Percentiles rank a stretch among this genome's conserved stretches.
Conservation (phyloP, 148 eudicot species). For the Tetragonia tetragonoides region DNA sequence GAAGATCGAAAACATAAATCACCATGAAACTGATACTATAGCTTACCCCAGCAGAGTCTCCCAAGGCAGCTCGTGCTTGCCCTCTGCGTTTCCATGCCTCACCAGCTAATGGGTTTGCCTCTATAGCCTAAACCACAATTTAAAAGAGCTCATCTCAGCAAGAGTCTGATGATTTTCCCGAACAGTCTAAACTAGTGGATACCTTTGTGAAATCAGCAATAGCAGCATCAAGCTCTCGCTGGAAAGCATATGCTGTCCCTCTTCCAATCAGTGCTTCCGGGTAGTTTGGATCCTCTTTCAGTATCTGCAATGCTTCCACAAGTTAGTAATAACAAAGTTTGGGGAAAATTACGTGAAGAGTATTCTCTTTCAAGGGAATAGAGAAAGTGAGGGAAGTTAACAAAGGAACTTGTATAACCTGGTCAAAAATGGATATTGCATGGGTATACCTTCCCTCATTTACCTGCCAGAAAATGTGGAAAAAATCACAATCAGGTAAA, state of each 20-base stretch:
- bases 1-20: conserved; percentile 4
- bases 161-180: not conserved
- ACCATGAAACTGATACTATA: not conserved
- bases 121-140: conserved; percentile 59
- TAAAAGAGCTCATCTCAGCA: conserved; percentile 17
- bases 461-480: conserved; percentile 51
- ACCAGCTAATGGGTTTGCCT: conserved; percentile 77
- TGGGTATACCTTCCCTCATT: conserved; percentile 85
- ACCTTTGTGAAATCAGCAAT: conserved; percentile 96
- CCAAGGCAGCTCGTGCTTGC: conserved; percentile 96
- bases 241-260: conserved; percentile 98
- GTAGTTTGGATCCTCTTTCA: conserved; percentile 82
- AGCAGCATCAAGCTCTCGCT: conserved; percentile 92
- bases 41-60: conserved; percentile 79
- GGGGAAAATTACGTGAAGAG: not conserved
- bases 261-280: conserved; percentile 98
- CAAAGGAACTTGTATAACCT: conserved; percentile 46
- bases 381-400: conserved; percentile 4
- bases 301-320: conserved; percentile 48
- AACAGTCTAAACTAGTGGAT: conserved; percentile 15
- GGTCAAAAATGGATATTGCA: conserved; percentile 83
- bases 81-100: conserved; percentile 99
- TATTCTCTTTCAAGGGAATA: not conserved
- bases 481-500: not conserved
- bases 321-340: not conserved